Evolutionary conservation across 2,329 filamentous ascomycete species (phyloP), one percentile per base, ranked within the genome.

Genomic region (Cladosporium sp.): DNA sequence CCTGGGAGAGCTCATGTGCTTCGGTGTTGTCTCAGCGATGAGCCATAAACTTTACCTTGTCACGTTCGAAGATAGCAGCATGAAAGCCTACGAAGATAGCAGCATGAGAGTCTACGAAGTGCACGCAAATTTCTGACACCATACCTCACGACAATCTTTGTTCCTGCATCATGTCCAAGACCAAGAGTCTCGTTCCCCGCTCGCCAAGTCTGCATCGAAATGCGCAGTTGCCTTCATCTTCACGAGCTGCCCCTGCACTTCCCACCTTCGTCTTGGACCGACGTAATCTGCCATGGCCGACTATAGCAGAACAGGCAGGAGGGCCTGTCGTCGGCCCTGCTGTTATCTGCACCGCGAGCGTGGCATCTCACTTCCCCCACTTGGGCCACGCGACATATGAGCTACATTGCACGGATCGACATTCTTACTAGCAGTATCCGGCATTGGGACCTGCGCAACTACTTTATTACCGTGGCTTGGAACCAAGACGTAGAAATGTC

Each of bases 271-370:
- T 63, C 60, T 63, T 63, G 60, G 60, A 63, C 26, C 50, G 50
- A 53, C 50, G 50, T 53, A 53, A 53, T 53, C 31, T 37, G 46
- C 60, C 50, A 63, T 44, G 33, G 31, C 50, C 33, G 23, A 52
- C 60, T 63, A 63, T 55, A 52, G 23, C 50, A 50, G 50, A 63
- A 55, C 33, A 55, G 60, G 60, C 50, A 63, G 60, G 60, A 63
- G 60, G 26, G 60, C 23, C n/a, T 37, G 16, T 21, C 23, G 8
- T 29, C 18, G 40, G 18, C 28, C 12, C n/a, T 18, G n/a, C 18
- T 33, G 40, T 35, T 52, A 61, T 61, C 58, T 35, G 40, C 58
- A 18, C 29, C 29, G 7, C 11, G 28, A 56, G 35, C 14, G 12
- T 23, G 31, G 26, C 18, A 56, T 44, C 60, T 55, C 10, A 29